Evolutionary conservation across 129 eudicot species (phyloP), one percentile per base, ranked within the genome.

Genomic region (Scalesia atractyloides): DNA sequence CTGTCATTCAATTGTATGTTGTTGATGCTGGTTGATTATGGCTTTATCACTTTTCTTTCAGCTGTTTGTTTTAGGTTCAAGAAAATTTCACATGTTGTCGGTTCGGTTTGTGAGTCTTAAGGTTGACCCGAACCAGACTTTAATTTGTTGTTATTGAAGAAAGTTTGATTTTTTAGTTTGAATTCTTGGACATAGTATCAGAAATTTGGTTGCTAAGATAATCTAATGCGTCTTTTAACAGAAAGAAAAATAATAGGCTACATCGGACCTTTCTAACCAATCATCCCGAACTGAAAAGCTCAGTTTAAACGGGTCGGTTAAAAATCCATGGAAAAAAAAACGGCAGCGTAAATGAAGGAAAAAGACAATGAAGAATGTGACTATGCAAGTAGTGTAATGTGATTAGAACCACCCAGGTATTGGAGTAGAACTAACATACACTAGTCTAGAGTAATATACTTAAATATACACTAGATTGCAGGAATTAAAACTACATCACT

Each of bases 1-100:
- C 16, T 20, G 9, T 33, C 34, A 41, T 53, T 64, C 44, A 10
- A 52, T 64, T 52, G 54, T 70, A 41, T 78, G 10, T 6, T 37
- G 51, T 43, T 76, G 56, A 22, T 77, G 76, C 47, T 70, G 71
- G 59, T 65, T 57, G 3, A 7, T 10, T 41, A 50, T 68, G 65
- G 48, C 15, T 60, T 13, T 30, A 36, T 65, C 70, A 22, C 60
- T 70, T 79, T 65, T 36, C 60, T 71, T 71, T 72, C 60, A n/a
- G 68, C 16, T 62, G 74, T 68, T 66, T 66, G 75, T 65, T 58
- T 58, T 54, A 18, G 64, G 74, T 60, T 73, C 48, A 66, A 49
- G 53, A 54, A 64, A 53, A 79, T 56, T 12, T 58, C 9, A 56
- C 33, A 26, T 30, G 41, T 30, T 17, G 53, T 44, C 68, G 62